Evolutionary conservation across 495 filamentous ascomycete genomes (phyloP), one percentile per base, ranked within the genome.

Genomic region (Aspergillus haitiensis): DNA sequence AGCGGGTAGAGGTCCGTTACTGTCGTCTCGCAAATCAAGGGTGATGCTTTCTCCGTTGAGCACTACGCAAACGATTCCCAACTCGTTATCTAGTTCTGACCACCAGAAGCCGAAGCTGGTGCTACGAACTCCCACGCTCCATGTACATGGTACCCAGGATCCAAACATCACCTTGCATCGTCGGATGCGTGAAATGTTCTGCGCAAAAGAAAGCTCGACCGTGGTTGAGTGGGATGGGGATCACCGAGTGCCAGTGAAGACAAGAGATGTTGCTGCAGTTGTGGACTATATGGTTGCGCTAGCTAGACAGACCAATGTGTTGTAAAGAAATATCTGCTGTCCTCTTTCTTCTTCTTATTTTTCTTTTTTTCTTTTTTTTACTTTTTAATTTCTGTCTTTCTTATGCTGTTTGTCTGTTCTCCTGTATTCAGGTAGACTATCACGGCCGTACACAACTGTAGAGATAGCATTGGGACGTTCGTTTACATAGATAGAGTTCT

Each of bases 161-260:
- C 6, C 32, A 40, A 36, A n/a, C 12, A 12, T 54, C 7, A 7
- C 0, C 3, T 12, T 40, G 10, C 34, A 40, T 18, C 8, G 37
- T 7, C 13, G 42, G 5, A 6, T 54, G n/a, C 4, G 18, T 2
- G 33, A 39, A 12, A 2, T 0, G 5, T 40, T 10, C 16, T 50
- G 12, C 12, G 15, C 5, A 12, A 5, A 5, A 7, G 15, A 27
- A 5, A 18, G 47, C 7, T 13, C 6, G 10, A 13, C 12, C 5
- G 16, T 8, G 3, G 8, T 54, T 16, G 33, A 54, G 15, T 54
- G 52, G 52, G 34, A 54, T 12, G 52, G 34, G 2, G 52, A n/a
- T 5, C 52, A 54, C 10, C 52, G 34, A 3, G 39, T 55, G 15
- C 52, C 52, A 7, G 7, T 55, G 4, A 31, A 21, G 10, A 32